Evolutionary conservation across 2,329 filamentous ascomycete species (phyloP).

Genomic region (Sporothrix pallida): DNA sequence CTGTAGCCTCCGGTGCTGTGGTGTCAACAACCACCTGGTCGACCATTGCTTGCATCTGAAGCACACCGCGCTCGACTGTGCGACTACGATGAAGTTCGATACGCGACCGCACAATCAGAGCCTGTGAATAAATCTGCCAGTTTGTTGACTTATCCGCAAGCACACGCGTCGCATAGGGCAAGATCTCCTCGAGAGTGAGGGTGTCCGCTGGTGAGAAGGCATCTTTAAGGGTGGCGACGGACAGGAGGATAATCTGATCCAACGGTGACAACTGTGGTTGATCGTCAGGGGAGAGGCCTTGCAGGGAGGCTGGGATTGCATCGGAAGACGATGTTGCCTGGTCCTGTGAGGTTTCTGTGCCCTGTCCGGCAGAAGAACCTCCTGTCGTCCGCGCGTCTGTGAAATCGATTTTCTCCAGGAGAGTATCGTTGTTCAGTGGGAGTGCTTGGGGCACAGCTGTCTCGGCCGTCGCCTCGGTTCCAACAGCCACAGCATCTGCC

Average conservation of each 20-base stretch:
- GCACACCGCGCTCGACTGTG: constrained; percentile 84
- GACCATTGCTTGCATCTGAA: constrained; percentile 93
- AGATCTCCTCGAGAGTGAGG: constrained; percentile 88
- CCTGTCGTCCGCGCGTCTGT: constrained; percentile 46
- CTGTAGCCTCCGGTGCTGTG: constrained; percentile 42
- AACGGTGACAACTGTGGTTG: constrained; percentile 83
- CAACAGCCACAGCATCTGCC: not conserved
- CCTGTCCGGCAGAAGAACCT: constrained; percentile 41
- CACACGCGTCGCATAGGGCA: constrained; percentile 88
- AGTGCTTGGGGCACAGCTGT: constrained; percentile 66
- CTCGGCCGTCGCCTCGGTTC: constrained; percentile 22
- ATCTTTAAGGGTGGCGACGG: constrained; percentile 87
- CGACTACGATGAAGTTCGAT: constrained; percentile 87
- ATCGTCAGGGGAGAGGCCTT: constrained; percentile 71
- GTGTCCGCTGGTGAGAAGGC: constrained; percentile 81
- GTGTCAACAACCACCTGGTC: constrained; percentile 95
- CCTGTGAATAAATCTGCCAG: constrained; percentile 98
- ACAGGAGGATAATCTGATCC: constrained; percentile 89
- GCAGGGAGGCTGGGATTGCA: constrained; percentile 65
- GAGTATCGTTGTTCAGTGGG: constrained; percentile 87
- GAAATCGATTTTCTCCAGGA: constrained; percentile 87
- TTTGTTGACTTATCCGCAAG: constrained; percentile 88
- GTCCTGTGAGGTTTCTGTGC: not conserved
- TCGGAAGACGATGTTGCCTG: not conserved
- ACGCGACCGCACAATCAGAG: constrained; percentile 83